Evolutionary conservation across 1,284 basidiomycete species (phyloP), one percentile per base, ranked within the genome.

Genomic region (Sporisorium graminicola): DNA sequence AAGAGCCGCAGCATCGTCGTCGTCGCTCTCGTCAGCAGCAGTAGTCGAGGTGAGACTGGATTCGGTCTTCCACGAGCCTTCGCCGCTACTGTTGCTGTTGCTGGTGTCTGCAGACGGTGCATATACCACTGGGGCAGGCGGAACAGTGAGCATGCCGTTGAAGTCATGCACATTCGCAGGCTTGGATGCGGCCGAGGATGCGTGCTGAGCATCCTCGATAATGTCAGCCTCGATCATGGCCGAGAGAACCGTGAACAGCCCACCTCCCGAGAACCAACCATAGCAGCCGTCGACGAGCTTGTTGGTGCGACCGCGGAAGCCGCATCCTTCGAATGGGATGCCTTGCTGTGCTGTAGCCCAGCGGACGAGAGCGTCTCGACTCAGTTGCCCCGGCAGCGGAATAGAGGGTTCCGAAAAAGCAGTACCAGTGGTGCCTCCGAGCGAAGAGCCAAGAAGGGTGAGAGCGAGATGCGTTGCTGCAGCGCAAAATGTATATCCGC

Each of bases 281-380:
- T 99, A 99, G 87, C 97, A 99, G 3, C 96, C 97, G 82, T 99
- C 97, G 0, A 99, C 96, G 14, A 99, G 90, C 87, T 99, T 99
- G 86, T 99, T 99, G 66, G 94, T 94, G 47, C 97, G 89, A 0
- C 97, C 97, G 51, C 90, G 90, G 87, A 99, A 98, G 0, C 96
- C 97, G 3, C 95, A 95, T 3, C 94, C 89, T 82, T 99, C 96
- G 27, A 90, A 89, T 27, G 91, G 91, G 0, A 87, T 86, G 0
- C 94, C 95, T 85, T 99, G 97, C 91, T 97, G 92, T 53, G 91
- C 88, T 0, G 90, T 90, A 0, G 92, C 89, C 96, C 96, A 99
- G 2, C 95, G 88, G 24, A 94, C 82, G 0, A 96, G 88, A 2
- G 87, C 88, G 18, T 87, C 86, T 0, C 89, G 87, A 80, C 97